Conservation (phyloP, 164 flowering plant genomes). For the Amborella trichopoda region DNA sequence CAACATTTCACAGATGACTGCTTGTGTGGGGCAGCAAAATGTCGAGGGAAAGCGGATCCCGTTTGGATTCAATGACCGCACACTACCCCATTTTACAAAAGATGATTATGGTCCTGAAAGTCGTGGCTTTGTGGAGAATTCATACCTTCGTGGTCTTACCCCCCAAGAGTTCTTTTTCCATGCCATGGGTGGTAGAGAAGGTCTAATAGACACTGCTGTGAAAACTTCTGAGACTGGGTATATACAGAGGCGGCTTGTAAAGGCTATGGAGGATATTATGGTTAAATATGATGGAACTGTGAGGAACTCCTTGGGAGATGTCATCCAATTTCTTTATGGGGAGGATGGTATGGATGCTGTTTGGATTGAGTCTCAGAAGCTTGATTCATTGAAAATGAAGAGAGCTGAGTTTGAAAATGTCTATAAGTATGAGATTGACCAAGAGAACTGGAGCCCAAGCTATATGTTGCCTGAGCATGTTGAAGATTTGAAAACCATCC, state of each 20-base stretch:
- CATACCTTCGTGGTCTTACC: slow-evolving; percentile 87
- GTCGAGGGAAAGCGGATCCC: slow-evolving; percentile 99
- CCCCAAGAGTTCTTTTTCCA: slow-evolving; percentile 99
- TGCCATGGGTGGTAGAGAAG: slow-evolving; percentile 99
- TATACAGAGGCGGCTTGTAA: slow-evolving; percentile 90
- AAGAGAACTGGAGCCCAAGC: slow-evolving; percentile 71
- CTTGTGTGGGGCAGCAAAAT: slow-evolving; percentile 99
- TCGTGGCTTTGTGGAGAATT: slow-evolving; percentile 99
- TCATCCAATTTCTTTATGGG: slow-evolving; percentile 93
- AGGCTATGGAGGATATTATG: slow-evolving; percentile 99
- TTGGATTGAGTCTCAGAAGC: slow-evolving; percentile 88
- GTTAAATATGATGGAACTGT: slow-evolving; percentile 99
- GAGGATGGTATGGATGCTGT: slow-evolving; percentile 99
- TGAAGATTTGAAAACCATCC: slow-evolving; percentile 78
- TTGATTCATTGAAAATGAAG: slow-evolving; percentile 87
- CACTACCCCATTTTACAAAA: slow-evolving; percentile 93
- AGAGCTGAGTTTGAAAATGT: slow-evolving; percentile 57
- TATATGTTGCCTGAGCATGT: slow-evolving; percentile 79
- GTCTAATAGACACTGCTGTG: slow-evolving; percentile 97
- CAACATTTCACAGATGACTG: slow-evolving; percentile 99
- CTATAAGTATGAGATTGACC: slow-evolving; percentile 71
- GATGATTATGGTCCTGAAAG: slow-evolving; percentile 98
- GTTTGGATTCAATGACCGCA: slow-evolving; percentile 76
- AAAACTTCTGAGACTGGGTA: slow-evolving; percentile 99
- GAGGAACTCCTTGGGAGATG: slow-evolving; percentile 92